Base-by-base conservation (phyloP, 805 yeast genomes). In the Maudiozyma serrabonitensis region DNA sequence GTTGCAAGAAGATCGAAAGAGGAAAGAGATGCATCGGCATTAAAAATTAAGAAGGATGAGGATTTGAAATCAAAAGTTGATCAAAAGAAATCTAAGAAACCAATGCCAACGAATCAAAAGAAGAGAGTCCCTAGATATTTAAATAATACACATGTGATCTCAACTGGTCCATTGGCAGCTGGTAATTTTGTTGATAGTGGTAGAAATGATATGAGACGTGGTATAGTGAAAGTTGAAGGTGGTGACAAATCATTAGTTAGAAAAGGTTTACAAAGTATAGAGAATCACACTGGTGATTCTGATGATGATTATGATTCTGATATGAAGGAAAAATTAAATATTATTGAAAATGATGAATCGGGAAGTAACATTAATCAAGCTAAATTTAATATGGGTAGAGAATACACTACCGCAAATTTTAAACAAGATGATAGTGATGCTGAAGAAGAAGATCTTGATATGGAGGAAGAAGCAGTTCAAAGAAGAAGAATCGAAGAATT, bases 1-100 rank as follows among this genome's bases (percentile, higher is more conserved):
- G 95, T 90, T 41, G 89, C 89, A 0, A 74, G 97, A 67, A 80
- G 87, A 62, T 70, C 88, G 11, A 83, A 87, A 56, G 90, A 86
- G 56, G 96, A 88, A 57, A 73, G 96, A 63, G 95, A 81, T 21
- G 81, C 85, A 26, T 77, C 79, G 48, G 90, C 89, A 0, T 88
- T 89, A 4, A 75, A 72, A 54, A 69, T 74, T 51, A 70, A 59
- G 57, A 50, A 53, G 52, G 58, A 56, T 54, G 59, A 54, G 41
- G 42, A 46, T 46, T 52, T 49, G n/a, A 49, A 46, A 32, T 40
- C 47, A 7, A 38, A 39, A 21, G 16, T 16, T 34, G 54, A 50
- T 15, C 54, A 51, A 13, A 53, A 47, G n/a, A 54, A 55, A 32
- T 50, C 44, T n/a, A 58, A 49, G 42, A 50, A 44, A 46, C 51